phyloP scores from a whole-genome alignment of 2,329 filamentous ascomycete species.

The Myriosclerotinia scirpicola region DNA sequence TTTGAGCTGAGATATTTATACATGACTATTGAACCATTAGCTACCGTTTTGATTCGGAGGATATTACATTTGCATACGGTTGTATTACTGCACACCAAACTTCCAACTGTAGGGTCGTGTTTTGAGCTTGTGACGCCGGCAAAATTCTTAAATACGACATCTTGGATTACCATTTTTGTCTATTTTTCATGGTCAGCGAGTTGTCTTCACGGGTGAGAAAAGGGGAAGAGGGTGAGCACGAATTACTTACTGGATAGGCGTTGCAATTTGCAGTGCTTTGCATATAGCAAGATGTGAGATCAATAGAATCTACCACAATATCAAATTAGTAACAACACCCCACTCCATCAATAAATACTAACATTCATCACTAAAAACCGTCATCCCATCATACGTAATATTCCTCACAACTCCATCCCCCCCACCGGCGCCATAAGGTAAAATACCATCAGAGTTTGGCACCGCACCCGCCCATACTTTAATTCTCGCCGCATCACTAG shows the following conservation, averaged over 20 bases:
- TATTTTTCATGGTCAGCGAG: constrained; percentile 43
- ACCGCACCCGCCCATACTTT: constrained; percentile 56
- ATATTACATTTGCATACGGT: constrained; percentile 33
- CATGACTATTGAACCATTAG: constrained; percentile 28
- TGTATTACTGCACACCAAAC: constrained; percentile 48
- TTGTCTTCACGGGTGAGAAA: constrained; percentile 41
- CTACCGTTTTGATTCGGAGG: background rate
- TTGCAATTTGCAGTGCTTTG: constrained; percentile 61
- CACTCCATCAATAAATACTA: background rate
- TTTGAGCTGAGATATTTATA: constrained; percentile 48
- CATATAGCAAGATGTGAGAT: constrained; percentile 55
- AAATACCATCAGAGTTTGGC: constrained; percentile 47
- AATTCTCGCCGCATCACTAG: constrained; percentile 60
- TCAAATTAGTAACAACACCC: background rate
- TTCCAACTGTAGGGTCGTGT: constrained; percentile 46
- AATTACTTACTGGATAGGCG: constrained; percentile 48
- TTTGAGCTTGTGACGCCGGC: constrained; percentile 47
- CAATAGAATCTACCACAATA: constrained; percentile 23
- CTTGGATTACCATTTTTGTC: constrained; percentile 50
- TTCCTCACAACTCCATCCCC: constrained; percentile 60
- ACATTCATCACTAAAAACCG: constrained; percentile 56
- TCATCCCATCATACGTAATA: constrained; percentile 59
- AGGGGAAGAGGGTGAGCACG: too few relatives aligned
- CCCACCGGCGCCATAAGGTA: constrained; percentile 55
- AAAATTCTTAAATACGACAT: constrained; percentile 49